These are phyloP conservation scores for Termitomyces heimii DNA, from an alignment of 768 basidiomycete species.

Conservation along the genomic window DNA sequence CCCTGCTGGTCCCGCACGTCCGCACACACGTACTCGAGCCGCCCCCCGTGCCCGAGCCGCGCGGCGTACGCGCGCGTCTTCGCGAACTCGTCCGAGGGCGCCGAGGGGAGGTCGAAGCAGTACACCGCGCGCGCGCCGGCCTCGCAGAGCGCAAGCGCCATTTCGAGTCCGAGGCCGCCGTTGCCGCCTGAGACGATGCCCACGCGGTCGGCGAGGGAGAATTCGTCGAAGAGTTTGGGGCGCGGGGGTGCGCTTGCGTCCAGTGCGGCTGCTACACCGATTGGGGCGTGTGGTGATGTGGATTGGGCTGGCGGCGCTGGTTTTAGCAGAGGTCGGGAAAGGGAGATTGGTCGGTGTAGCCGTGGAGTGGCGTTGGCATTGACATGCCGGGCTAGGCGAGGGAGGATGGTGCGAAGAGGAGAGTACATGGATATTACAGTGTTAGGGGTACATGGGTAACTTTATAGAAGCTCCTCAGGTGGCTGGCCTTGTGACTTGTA, in stretches of 20 bases:
- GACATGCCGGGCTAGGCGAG: neutral
- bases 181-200: conserved; percentile 61
- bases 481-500: neutral
- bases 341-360: neutral
- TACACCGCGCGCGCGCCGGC: conserved; percentile 67
- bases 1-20: conserved; percentile 61
- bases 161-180: conserved; percentile 76
- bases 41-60: conserved; percentile 33
- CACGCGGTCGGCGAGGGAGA: conserved; percentile 50
- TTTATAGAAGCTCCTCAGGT: neutral
- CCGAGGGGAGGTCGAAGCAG: conserved; percentile 56
- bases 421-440: neutral
- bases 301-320: conserved; percentile 20
- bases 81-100: conserved; percentile 53
- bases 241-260: conserved; percentile 28
- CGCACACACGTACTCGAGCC: conserved; percentile 54
- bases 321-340: neutral
- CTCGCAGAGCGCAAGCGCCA: conserved; percentile 70
- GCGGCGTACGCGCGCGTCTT: conserved; percentile 47
- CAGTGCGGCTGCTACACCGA: conserved; percentile 45
- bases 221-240: conserved; percentile 55
- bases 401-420: conserved; percentile 1
- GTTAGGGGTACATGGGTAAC: neutral
- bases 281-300: conserved; percentile 49
- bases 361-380: neutral